Evolutionary conservation across 345 rosid genomes (phyloP).

Genomic region (Physaria fendleri): DNA sequence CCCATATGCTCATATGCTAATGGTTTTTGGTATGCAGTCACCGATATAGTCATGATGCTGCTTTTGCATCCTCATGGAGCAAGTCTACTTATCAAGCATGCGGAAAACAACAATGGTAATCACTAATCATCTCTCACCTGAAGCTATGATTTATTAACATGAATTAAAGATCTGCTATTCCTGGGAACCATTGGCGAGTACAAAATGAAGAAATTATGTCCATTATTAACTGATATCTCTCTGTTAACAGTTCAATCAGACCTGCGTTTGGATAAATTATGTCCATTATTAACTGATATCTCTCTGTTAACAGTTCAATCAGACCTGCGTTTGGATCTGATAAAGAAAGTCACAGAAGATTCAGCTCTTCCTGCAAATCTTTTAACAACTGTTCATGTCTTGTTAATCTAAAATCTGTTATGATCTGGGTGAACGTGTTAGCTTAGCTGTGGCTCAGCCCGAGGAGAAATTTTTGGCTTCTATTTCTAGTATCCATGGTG

Average conservation of each 20-base stretch:
- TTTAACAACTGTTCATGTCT: slow-evolving; percentile 67
- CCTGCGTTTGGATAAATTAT: too few species aligned
- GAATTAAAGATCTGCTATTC: not conserved
- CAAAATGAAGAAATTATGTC: too few species aligned
- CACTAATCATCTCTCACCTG: slow-evolving; percentile 25
- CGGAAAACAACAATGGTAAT: slow-evolving; percentile 57
- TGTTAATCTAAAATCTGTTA: slow-evolving; percentile 42
- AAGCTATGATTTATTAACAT: slow-evolving; percentile 8
- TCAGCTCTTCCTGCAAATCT: slow-evolving; percentile 67
- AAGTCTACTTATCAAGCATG: slow-evolving; percentile 49
- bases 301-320: slow-evolving; percentile 13
- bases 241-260: too few species aligned
- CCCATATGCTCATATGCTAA: not conserved
- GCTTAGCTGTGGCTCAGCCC: not conserved
- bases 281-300: not conserved
- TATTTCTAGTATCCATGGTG: not conserved
- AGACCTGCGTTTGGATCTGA: slow-evolving; percentile 60
- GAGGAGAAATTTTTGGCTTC: not conserved
- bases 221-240: too few species aligned
- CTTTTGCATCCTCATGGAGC: slow-evolving; percentile 93
- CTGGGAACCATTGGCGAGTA: too few species aligned
- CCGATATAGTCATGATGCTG: slow-evolving; percentile 77
- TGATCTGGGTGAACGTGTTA: not conserved
- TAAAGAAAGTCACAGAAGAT: slow-evolving; percentile 47
- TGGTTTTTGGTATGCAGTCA: slow-evolving; percentile 45